These are phyloP conservation scores for Yarrowia deformans DNA, from an alignment of 805 yeast species.

Conservation along the genomic window DNA sequence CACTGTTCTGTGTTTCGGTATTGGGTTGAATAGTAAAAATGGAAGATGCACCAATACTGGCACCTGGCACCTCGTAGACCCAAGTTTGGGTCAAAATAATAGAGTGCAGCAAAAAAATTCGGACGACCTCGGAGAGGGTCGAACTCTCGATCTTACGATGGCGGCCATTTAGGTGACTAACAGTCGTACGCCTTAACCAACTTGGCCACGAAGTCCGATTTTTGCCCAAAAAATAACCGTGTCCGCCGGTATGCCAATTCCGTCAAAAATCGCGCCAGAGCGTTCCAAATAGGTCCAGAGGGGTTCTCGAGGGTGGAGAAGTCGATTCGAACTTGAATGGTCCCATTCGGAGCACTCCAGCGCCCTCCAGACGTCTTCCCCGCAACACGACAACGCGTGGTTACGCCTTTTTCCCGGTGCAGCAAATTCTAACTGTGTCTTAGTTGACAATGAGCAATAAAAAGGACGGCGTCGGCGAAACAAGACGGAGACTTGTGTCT, in stretches of 20 bases:
- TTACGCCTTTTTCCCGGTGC: constrained; percentile 10
- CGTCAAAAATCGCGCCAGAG: background rate
- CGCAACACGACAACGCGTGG: constrained; percentile 23
- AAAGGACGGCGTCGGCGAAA: background rate
- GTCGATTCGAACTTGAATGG: background rate
- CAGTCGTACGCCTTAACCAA: constrained; percentile 40
- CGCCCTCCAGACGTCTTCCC: background rate
- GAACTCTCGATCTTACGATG: constrained; percentile 40
- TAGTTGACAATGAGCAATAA: background rate
- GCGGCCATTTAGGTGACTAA: constrained; percentile 35
- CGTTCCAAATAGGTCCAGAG: background rate
- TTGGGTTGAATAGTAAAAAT: no score
- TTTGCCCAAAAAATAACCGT: background rate
- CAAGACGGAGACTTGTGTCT: background rate
- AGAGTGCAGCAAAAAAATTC: background rate
- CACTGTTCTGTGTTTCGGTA: no score
- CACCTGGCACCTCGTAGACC: no score
- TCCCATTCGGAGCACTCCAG: background rate
- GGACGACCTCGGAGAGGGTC: constrained; percentile 40
- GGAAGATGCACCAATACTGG: no score
- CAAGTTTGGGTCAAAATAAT: no score
- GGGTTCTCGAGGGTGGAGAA: background rate
- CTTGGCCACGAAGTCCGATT: constrained; percentile 40
- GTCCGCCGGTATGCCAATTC: background rate
- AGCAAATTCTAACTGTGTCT: constrained; percentile 21